phyloP scores from a whole-genome alignment of 139 green algal genomes.

The Mesotaenium endlicherianum region DNA sequence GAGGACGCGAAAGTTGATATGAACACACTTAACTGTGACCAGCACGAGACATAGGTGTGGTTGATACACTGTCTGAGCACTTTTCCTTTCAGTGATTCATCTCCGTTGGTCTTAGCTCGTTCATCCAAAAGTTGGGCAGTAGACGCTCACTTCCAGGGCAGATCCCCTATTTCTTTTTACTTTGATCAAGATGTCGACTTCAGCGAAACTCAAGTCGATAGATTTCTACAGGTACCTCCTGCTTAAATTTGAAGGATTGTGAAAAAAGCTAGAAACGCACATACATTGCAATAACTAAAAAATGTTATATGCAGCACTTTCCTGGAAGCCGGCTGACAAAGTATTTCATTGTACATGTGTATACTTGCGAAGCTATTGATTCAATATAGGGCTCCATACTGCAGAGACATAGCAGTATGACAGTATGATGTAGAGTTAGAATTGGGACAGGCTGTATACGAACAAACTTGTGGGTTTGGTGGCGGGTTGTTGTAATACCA shows the following conservation, averaged over 20 bases:
- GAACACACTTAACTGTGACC: too few relatives aligned
- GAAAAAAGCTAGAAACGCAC: neutral
- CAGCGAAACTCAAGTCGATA: conserved; percentile 58
- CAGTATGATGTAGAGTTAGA: neutral
- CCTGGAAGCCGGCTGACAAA: neutral
- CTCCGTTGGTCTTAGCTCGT: too few relatives aligned
- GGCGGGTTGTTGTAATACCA: neutral
- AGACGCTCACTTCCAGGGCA: too few relatives aligned
- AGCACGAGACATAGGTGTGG: too few relatives aligned
- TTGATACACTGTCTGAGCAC: too few relatives aligned
- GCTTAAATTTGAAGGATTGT: conserved; percentile 56
- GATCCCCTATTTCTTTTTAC: too few relatives aligned
- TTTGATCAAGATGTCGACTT: conserved; percentile 30
- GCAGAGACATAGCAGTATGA: neutral
- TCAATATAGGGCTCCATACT: neutral
- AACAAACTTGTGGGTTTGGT: conserved; percentile 17
- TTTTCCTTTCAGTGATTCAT: too few relatives aligned
- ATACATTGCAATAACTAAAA: neutral
- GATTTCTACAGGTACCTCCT: conserved; percentile 65
- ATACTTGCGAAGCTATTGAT: neutral
- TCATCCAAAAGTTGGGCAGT: too few relatives aligned
- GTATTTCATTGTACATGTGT: neutral
- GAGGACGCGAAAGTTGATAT: too few relatives aligned
- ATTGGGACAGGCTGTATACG: neutral
- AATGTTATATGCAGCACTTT: too few relatives aligned